Evolutionary conservation across 208 protist genomes (phyloP), one percentile per base, ranked within the genome.

Genomic region (Tritrichomonas musculus): DNA sequence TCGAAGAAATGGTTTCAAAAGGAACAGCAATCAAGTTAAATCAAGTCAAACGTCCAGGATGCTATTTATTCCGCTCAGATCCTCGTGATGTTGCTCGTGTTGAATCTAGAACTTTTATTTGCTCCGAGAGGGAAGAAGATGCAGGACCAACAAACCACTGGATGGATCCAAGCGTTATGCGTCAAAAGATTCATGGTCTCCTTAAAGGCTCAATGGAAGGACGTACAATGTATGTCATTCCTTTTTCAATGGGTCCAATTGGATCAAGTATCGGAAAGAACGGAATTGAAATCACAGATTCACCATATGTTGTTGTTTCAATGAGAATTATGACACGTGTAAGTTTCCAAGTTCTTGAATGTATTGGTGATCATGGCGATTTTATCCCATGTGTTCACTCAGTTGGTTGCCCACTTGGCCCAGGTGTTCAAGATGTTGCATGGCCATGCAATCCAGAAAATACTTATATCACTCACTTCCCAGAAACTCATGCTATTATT

Each of bases 391-490:
- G 94, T 55, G 47, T 94, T 44, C 95, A 95, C 60, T 94, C 94
- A n/a, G 93, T 95, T 36, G 94, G 93, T 53, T 14, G 13, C 49
- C 94, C 94, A 60, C 25, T 95, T 3, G n/a, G 36, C 5, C 14
- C 1, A 20, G 94, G 77, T n/a, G n/a, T n/a, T n/a, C n/a, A n/a
- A n/a, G n/a, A n/a, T n/a, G n/a, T n/a, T n/a, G n/a, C n/a, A n/a
- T 95, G 94, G 94, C 94, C 94, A 25, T 95, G 93, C 84, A 49
- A 88, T 41, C 64, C 53, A 44, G 82, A 93, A 8, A 94, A 93
- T 41, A 94, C 72, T 11, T 94, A 94, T 39, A 96, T 96, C 88
- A n/a, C 47, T 33, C 96, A 97, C 77, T 97, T 96, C 82, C 96
- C 96, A 80, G 95, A 96, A 57, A 93, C 69, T 2, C 33, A 73